Evolutionary conservation across 768 basidiomycete genomes (phyloP), one percentile per base, ranked within the genome.

Genomic region (Trametes punicea): DNA sequence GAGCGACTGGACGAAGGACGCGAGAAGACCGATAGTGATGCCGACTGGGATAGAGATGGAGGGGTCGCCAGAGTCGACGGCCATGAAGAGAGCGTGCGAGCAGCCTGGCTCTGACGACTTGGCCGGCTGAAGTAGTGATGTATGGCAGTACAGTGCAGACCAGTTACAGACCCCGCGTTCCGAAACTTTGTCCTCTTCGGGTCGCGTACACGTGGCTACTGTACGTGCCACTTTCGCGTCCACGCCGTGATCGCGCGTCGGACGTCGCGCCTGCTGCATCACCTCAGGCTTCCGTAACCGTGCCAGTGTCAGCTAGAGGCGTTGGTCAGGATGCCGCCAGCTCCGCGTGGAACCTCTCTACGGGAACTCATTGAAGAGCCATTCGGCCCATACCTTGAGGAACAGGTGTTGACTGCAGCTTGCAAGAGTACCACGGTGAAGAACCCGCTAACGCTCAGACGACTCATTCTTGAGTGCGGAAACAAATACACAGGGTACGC

Each of bases 1-100:
- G 9, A 94, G 75, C 20, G 88, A 90, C 71, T 96, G 93, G n/a
- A 95, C 77, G 66, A 89, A 90, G 5, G 88, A 90, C 15, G 92
- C 89, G 11, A 92, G 68, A 36, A 97, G 81, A 23, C 93, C 93
- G 50, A 85, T 74, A 44, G 66, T 66, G 56, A 77, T 77, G 18
- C 75, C 75, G 11, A 71, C 65, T n/a, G 72, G 72, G 47, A 77
- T 73, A 46, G 75, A 73, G 60, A 76, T 74, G 56, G 61, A 47
- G 39, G 64, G 50, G 46, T 69, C 61, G 51, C 58, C 59, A 52
- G 54, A 52, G 40, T 57, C 38, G 53, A 57, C 57, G 55, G 63
- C 46, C 67, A 69, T 68, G 62, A 62, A 62, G 49, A 50, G 45
- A 47, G n/a, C 15, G 40, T 15, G 34, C 25, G 42, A 44, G 23